Evolutionary conservation across 305 asterid genomes (phyloP).

Genomic region (Fraxinus paxiana): DNA sequence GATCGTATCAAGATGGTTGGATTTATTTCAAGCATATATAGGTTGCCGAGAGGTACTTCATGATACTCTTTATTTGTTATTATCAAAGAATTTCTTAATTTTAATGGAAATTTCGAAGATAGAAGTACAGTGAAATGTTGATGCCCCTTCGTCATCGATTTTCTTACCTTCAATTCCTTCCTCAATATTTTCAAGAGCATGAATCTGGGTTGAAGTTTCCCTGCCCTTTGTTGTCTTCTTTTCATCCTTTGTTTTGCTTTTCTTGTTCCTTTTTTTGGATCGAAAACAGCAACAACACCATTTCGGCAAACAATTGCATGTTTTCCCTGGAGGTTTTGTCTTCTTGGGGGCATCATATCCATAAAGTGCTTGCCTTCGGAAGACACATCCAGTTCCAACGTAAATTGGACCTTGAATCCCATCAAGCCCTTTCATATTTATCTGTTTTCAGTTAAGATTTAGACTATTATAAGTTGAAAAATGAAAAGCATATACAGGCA

Average conservation of each 20-base stretch:
- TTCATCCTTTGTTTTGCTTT: slow-evolving; percentile 55
- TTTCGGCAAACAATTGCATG: slow-evolving; percentile 92
- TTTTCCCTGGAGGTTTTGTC: slow-evolving; percentile 77
- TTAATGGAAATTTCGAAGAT: neutral
- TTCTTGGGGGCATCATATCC: slow-evolving; percentile 89
- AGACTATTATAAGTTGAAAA: slow-evolving; percentile 18
- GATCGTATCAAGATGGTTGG: neutral
- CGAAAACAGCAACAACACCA: slow-evolving; percentile 66
- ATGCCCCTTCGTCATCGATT: neutral
- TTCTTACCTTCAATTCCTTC: slow-evolving; percentile 88
- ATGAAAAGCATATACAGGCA: neutral
- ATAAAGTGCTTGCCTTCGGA: slow-evolving; percentile 90
- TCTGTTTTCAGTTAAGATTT: slow-evolving; percentile 38
- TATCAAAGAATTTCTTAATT: neutral
- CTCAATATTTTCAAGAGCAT: slow-evolving; percentile 92
- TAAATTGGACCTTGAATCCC: slow-evolving; percentile 98
- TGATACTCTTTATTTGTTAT: neutral
- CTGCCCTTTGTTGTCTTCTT: slow-evolving; percentile 66
- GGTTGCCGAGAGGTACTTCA: neutral
- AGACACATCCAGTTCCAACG: slow-evolving; percentile 96
- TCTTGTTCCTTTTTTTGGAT: slow-evolving; percentile 57
- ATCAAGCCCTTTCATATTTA: slow-evolving; percentile 96
- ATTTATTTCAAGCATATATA: neutral
- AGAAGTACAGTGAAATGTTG: neutral
- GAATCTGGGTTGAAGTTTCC: slow-evolving; percentile 81